Percentiles rank a stretch among this genome's conserved stretches.
Conservation (phyloP, 176 grass and related monocot genomes). For the Leersia perrieri region DNA sequence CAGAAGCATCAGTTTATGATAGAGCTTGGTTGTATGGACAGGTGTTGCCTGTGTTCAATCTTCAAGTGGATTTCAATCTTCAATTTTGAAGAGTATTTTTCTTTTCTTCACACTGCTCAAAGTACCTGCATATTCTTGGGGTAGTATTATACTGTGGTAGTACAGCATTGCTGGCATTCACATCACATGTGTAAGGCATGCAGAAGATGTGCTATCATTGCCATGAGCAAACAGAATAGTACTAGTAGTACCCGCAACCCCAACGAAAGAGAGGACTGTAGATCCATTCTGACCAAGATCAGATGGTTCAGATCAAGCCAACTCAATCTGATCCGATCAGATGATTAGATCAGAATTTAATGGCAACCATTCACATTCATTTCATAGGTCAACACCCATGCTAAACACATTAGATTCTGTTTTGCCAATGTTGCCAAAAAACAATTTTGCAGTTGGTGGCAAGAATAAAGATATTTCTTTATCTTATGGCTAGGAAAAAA, state of each 20-base stretch:
- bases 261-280: background rate
- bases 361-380: background rate
- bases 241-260: no score
- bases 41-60: background rate
- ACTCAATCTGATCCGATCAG: background rate
- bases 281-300: background rate
- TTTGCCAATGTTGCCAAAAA: background rate
- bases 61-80: no score
- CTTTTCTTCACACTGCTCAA: background rate
- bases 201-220: background rate
- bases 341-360: background rate
- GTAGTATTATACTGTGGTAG: background rate
- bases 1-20: background rate
- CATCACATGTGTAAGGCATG: background rate
- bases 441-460: background rate
- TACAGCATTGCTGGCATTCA: background rate
- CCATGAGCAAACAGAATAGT: background rate
- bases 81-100: no score
- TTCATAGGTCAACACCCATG: background rate
- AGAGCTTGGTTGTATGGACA: background rate
- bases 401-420: conserved; percentile 23
- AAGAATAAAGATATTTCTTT: background rate
- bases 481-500: background rate
- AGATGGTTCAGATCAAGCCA: background rate
- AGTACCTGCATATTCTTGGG: background rate